Evolutionary conservation across 208 protist species (phyloP).

Genomic region (Eutreptiella sp.): DNA sequence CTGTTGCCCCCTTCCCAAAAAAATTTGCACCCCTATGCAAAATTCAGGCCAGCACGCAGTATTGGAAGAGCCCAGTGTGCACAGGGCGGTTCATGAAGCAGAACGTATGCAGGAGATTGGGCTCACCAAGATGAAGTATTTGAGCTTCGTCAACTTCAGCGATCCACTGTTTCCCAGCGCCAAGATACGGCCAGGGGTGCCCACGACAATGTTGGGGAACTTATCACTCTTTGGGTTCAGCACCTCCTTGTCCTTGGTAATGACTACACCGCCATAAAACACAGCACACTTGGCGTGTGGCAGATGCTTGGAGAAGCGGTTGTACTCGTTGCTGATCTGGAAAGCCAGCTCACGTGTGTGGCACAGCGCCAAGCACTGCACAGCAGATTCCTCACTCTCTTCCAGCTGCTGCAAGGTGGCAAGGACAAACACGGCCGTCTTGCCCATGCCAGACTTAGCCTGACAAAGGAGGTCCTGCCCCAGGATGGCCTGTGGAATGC

Average conservation of each 20-base stretch:
- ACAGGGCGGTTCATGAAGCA: too few species aligned
- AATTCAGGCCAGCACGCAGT: too few species aligned
- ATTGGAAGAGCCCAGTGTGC: too few species aligned
- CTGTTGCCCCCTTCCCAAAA: too few species aligned
- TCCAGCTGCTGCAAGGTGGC: slow-evolving; percentile 95
- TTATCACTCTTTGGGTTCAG: slow-evolving; percentile 67
- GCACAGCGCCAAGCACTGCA: slow-evolving; percentile 84
- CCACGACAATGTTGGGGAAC: slow-evolving; percentile 93
- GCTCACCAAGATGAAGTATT: slow-evolving; percentile 97
- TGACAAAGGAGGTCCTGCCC: slow-evolving; percentile 97
- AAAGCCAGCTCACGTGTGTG: slow-evolving; percentile 98
- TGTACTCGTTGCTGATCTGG: slow-evolving; percentile 97
- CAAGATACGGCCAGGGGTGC: slow-evolving; percentile 93
- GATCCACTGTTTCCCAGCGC: slow-evolving; percentile 76
- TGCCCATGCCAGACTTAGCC: slow-evolving; percentile 99
- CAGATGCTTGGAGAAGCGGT: slow-evolving; percentile 94
- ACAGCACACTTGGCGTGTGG: slow-evolving; percentile 82
- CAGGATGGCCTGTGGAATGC: slow-evolving; percentile 96
- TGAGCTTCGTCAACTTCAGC: slow-evolving; percentile 87
- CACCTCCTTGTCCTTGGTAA: slow-evolving; percentile 54
- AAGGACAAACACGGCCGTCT: slow-evolving; percentile 99
- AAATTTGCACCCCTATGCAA: too few species aligned
- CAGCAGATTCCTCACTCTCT: slow-evolving; percentile 66
- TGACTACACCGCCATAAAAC: slow-evolving; percentile 93
- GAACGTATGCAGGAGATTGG: too few species aligned